Evolutionary conservation across 2,329 filamentous ascomycete species (phyloP).

Genomic region (Plenodomus lindquistii): DNA sequence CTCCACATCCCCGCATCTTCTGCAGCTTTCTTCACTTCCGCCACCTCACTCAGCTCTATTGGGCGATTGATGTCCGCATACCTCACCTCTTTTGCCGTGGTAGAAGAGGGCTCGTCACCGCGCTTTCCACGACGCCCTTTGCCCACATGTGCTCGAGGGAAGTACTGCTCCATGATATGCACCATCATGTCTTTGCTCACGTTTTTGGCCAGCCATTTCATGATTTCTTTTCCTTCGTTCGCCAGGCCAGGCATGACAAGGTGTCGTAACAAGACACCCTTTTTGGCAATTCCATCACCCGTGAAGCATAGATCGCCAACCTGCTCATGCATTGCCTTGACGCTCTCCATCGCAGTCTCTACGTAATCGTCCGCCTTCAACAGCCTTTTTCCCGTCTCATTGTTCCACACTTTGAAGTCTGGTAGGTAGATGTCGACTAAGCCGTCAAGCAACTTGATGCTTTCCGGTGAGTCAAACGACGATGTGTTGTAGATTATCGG

Average conservation of each 20-base stretch:
- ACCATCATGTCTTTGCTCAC: slow-evolving; percentile 77
- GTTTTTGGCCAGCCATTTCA: slow-evolving; percentile 73
- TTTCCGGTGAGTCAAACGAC: slow-evolving; percentile 75
- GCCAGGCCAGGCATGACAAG: slow-evolving; percentile 84
- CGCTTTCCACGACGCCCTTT: slow-evolving; percentile 56
- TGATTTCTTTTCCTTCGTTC: slow-evolving; percentile 72
- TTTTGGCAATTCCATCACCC: slow-evolving; percentile 77
- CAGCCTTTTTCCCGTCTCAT: slow-evolving; percentile 67
- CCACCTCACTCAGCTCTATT: slow-evolving; percentile 67
- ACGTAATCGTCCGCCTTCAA: slow-evolving; percentile 81
- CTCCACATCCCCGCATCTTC: slow-evolving; percentile 75
- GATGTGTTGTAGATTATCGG: slow-evolving; percentile 87
- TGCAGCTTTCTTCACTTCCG: slow-evolving; percentile 68
- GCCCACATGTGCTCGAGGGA: slow-evolving; percentile 78
- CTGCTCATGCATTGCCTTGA: slow-evolving; percentile 78
- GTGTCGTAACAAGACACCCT: slow-evolving; percentile 74
- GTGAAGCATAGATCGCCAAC: slow-evolving; percentile 86
- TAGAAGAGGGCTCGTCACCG: slow-evolving; percentile 25
- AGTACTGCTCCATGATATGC: slow-evolving; percentile 89
- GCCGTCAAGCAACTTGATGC: slow-evolving; percentile 73
- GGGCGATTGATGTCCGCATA: slow-evolving; percentile 81
- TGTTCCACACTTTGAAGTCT: slow-evolving; percentile 82
- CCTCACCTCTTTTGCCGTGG: slow-evolving; percentile 55
- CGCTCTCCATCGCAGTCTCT: slow-evolving; percentile 71
- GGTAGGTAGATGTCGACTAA: slow-evolving; percentile 86